Evolutionary conservation across 2,329 filamentous ascomycete species (phyloP), one percentile per base, ranked within the genome.

Genomic region (Penicillium sp.): DNA sequence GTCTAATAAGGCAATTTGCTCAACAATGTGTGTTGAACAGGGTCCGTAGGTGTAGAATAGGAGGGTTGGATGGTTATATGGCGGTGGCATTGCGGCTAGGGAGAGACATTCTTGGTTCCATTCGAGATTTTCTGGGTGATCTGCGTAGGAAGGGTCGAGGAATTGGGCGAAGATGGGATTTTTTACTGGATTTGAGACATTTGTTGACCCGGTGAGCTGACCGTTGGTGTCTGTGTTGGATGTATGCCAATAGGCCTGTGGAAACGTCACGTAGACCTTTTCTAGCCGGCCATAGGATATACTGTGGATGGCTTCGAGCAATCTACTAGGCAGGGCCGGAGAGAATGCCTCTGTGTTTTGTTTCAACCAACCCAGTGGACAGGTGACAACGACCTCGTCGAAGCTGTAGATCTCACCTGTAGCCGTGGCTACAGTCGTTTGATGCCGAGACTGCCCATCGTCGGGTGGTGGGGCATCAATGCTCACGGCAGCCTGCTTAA

Each of bases 61-160:
- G 4, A 97, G 83, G 0, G 92, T 96, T 8, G 93, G 90, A 62
- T 96, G 92, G 0, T 89, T 84, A 55, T 81, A 82, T 1, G 79
- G 71, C 0, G 72, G 68, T 0, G 86, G 83, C 2, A 96, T 82
- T 1, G 89, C 87, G 45, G 90, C 88, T 24, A 97, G 84, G 61
- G 94, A 93, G 61, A 96, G 83, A 57, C 88, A 85, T 78, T 94
- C 89, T 75, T 92, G 90, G 64, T 88, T 86, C 91, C 91, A 95
- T 62, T 82, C 78, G 6, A 83, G 69, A 1, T 87, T 85, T 67
- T 90, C 89, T 1, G 86, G 85, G 55, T 84, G 79, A 0, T 80
- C 65, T 0, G 88, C 84, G 74, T 96, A 96, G 1, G 73, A 77
- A 2, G 92, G 92, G 0, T 87, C 79, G 38, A 93, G 84, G 85